phyloP scores from a whole-genome alignment of 2,329 filamentous ascomycete species.

The Sphaerulina vaccinii region DNA sequence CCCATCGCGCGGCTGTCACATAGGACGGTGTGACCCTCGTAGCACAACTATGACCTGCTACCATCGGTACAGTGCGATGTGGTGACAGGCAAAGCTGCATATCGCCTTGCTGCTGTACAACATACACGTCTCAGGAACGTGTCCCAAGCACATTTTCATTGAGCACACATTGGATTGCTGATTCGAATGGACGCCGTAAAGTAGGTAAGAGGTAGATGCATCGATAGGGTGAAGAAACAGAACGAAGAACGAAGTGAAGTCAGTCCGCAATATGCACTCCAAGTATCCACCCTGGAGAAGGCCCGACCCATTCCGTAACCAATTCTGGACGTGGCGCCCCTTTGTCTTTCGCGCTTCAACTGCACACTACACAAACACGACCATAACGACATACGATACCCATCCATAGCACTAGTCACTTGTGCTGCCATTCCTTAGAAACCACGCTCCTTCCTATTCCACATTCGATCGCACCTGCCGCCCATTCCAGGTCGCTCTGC shows the following conservation, averaged over 20 bases:
- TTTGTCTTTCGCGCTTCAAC: no score
- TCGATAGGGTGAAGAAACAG: no score
- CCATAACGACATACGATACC: slow-evolving; percentile 1
- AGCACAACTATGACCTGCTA: background rate
- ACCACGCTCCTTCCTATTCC: slow-evolving; percentile 7
- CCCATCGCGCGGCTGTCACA: background rate
- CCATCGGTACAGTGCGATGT: background rate
- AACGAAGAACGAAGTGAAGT: no score
- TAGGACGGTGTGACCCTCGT: background rate
- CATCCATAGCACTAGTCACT: slow-evolving; percentile 1
- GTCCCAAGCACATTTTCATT: no score
- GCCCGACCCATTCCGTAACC: no score
- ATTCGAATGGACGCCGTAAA: no score
- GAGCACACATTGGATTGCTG: background rate
- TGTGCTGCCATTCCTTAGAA: slow-evolving; percentile 15
- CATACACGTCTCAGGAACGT: background rate
- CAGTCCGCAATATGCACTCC: no score
- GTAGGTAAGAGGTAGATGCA: no score
- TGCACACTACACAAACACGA: background rate
- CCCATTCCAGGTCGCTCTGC: slow-evolving; percentile 10
- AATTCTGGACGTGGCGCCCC: no score
- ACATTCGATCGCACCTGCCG: slow-evolving; percentile 13
- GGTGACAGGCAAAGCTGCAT: slow-evolving; percentile 6
- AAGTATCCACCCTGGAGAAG: no score
- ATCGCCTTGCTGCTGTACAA: background rate